These are phyloP conservation scores for Diaporthe ampelina DNA, from an alignment of 2,329 filamentous ascomycete genomes.

Conservation along the genomic window DNA sequence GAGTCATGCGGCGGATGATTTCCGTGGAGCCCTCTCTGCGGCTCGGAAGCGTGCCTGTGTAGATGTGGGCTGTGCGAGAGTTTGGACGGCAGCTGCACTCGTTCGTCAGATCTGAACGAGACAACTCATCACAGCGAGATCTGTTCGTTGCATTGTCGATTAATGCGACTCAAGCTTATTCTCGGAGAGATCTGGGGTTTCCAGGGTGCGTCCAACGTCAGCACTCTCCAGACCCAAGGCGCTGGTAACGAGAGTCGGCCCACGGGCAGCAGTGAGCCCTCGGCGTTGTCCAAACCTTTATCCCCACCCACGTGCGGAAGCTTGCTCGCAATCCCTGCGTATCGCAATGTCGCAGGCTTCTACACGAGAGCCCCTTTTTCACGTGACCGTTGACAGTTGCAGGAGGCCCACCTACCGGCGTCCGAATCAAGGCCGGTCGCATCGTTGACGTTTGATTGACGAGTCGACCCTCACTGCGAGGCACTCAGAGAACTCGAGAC, in stretches of 20 bases:
- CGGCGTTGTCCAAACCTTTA: not conserved
- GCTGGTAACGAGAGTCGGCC: not conserved
- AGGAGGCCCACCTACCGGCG: not conserved
- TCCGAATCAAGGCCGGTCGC: slow-evolving; percentile 16
- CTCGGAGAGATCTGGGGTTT: not conserved
- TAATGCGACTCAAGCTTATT: slow-evolving; percentile 16
- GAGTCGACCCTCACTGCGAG: not conserved
- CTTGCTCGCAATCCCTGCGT: not conserved
- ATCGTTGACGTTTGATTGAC: slow-evolving; percentile 4
- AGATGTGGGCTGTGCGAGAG: not conserved
- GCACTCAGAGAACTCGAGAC: not conserved
- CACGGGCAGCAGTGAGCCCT: slow-evolving; percentile 9
- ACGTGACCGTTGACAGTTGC: slow-evolving; percentile 6
- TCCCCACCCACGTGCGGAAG: not conserved
- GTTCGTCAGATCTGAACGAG: not conserved
- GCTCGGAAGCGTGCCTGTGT: slow-evolving; percentile 18
- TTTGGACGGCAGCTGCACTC: not conserved
- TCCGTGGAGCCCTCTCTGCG: not conserved
- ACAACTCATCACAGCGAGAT: not conserved
- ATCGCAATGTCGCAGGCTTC: not conserved
- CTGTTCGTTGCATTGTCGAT: slow-evolving; percentile 20
- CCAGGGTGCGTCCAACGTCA: not conserved
- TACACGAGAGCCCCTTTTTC: slow-evolving; percentile 3
- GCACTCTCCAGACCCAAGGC: not conserved
- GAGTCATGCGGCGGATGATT: slow-evolving; percentile 24